Base-by-base conservation (phyloP, 129 eudicot genomes). In the Scalesia atractyloides region DNA sequence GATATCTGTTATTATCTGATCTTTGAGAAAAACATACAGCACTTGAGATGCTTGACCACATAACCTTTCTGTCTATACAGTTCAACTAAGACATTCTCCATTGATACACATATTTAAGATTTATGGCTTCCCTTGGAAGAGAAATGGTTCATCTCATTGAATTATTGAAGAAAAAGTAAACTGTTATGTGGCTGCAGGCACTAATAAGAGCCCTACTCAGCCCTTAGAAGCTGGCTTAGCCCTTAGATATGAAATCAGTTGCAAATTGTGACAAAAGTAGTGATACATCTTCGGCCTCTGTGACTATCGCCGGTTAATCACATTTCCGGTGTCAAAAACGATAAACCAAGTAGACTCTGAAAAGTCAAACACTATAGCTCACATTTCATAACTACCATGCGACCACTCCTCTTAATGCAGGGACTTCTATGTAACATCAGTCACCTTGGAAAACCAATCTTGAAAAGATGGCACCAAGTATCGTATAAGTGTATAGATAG, bases 1-100 rank as follows among this genome's bases (percentile, higher is more conserved):
- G 41, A 54, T 37, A 57, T 67, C 69, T 26, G 66, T 4, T 66
- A 64, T 64, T 57, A 72, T 57, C 63, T 37, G 59, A 66, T 72
- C 67, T 63, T 72, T 58, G 48, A 51, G 24, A 36, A 30, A 68
- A 51, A 54, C 46, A 26, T 36, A 47, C 48, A 30, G 62, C 69
- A 46, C 59, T 30, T 41, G 33, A 33, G 36, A 76, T 13, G 73
- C 24, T 56, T 67, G 68, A 75, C 68, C 60, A 16, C 34, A 52
- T n/a, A 39, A 16, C 36, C 22, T 13, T 51, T 72, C 18, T 26
- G 44, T 36, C 69, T 72, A 37, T 43, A 70, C 56, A 62, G 18
- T 67, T 43, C 70, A 67, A 69, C 15, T 62, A 20, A 51, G 9
- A 19, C 16, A 61, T 57, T 62, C 33, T 19, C 36, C 46, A 20